Evolutionary conservation across 2,329 filamentous ascomycete species (phyloP).

Genomic region (Huntiella moniliformis): DNA sequence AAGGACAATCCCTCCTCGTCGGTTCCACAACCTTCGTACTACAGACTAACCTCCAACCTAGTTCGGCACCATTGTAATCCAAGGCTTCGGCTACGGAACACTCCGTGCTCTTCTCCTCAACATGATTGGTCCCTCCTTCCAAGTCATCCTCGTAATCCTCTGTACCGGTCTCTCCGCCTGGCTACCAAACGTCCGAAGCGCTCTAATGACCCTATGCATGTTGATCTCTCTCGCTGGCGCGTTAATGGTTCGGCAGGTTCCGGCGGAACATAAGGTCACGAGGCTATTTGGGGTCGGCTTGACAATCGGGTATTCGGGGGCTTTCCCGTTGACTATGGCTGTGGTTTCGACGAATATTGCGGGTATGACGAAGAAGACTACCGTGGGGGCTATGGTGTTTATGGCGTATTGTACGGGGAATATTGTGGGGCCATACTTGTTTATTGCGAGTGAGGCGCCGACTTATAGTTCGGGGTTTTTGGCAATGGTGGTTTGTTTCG

Average conservation of each 20-base stretch:
- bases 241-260: conserved; percentile 15
- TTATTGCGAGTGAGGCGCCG: conserved; percentile 36
- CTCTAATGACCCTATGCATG: conserved; percentile 15
- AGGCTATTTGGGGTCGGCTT: conserved; percentile 20
- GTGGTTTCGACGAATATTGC: conserved; percentile 40
- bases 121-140: conserved; percentile 12
- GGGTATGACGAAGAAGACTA: conserved; percentile 44
- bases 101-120: conserved; percentile 12
- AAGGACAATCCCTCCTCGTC: neutral
- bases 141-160: conserved; percentile 15
- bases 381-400: conserved; percentile 38
- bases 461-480: conserved; percentile 42
- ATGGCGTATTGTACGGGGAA: conserved; percentile 42
- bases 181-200: conserved; percentile 15
- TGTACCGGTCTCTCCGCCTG: conserved; percentile 14
- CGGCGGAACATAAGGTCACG: conserved; percentile 13
- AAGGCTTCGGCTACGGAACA: conserved; percentile 14
- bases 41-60: conserved; percentile 9
- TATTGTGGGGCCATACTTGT: conserved; percentile 41
- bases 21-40: neutral
- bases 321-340: conserved; percentile 28
- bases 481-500: conserved; percentile 42
- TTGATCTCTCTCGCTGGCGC: conserved; percentile 14
- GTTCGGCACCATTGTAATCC: conserved; percentile 15
- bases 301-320: conserved; percentile 35